Evolutionary conservation across 73 alveolate genomes (phyloP), one percentile per base, ranked within the genome.

Genomic region (Paramecium sexaurelia): DNA sequence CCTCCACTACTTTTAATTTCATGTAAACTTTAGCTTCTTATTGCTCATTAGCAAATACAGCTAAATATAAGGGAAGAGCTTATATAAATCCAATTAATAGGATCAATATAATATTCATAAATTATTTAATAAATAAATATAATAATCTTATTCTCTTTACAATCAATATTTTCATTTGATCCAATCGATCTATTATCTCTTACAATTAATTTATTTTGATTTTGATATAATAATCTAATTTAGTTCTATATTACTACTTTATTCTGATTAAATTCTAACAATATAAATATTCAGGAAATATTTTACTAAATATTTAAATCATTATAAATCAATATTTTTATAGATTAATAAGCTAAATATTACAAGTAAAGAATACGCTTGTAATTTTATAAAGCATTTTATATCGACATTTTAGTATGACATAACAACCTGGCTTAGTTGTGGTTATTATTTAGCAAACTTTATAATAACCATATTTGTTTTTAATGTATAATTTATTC

Each of bases 51-150:
- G 83, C 41, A 61, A 61, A 61, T 24, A 61, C 11, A 10, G 26
- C 83, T 11, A 61, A 61, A 29, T 61, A 61, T 61, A 61, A 61
- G 6, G 83, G 83, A 29, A 61, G 83, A 10, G 83, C 83, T 61
- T 61, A 0, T 26, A 61, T 61, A 26, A 45, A 61, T 20, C 27
- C 26, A 61, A 61, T 61, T 0, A 61, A 61, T n/a, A 20, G 3
- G 17, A 51, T 51, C 67, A 51, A 51, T 4, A 51, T 51, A 51
- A 51, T 3, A 51, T 51, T 51, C 67, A 51, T 51, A 51, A 51
- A n/a, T 51, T 15, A 17, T 51, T 51, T 51, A 51, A 51, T 51
- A 51, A n/a, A 17, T 7, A 4, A 51, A 3, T n/a, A 4, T 51
- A n/a, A n/a, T 51, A 51, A n/a, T 51, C 67, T 51, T 51, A 17